A percentile compares a stretch with the other conserved stretches of the same genome.
Evolutionary conservation across 148 eudicot species (phyloP).

Genomic region (Arctostaphylos glauca): DNA sequence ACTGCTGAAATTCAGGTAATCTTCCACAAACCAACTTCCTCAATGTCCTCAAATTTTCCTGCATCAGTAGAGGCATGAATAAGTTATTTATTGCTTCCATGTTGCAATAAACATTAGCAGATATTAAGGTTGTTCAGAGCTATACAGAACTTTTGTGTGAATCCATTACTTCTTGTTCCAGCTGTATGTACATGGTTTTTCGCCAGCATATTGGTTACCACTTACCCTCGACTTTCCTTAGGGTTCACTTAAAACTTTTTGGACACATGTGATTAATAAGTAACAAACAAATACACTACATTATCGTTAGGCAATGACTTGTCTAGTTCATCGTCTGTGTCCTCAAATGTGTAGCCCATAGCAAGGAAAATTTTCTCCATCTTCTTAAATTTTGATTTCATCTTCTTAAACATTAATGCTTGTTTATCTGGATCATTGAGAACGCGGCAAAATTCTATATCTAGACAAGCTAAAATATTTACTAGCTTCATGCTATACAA

Average conservation of each 20-base stretch:
- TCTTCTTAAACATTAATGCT: too few relatives aligned
- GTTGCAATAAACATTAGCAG: not conserved
- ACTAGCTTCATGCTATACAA: not conserved
- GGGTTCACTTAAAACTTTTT: not conserved
- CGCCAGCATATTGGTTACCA: not conserved
- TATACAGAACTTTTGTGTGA: not conserved
- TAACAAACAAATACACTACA: too few relatives aligned
- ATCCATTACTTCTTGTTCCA: not conserved
- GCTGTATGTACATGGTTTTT: too few relatives aligned
- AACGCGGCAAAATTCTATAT: not conserved
- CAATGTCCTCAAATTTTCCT: not conserved
- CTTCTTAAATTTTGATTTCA: too few relatives aligned
- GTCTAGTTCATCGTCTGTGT: too few relatives aligned
- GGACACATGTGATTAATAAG: too few relatives aligned
- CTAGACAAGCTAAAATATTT: not conserved
- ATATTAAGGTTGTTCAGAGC: not conserved
- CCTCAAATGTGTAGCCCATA: too few relatives aligned
- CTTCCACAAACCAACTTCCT: not conserved
- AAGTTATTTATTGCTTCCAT: not conserved
- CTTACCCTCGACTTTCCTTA: not conserved
- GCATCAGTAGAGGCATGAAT: not conserved
- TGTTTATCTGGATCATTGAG: too few relatives aligned
- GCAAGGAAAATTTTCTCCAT: too few relatives aligned
- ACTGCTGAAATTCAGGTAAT: constrained; percentile 48
- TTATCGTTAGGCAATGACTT: too few relatives aligned